Evolutionary conservation across 2,329 filamentous ascomycete genomes (phyloP), one percentile per base, ranked within the genome.

Genomic region (Cytospora mali): DNA sequence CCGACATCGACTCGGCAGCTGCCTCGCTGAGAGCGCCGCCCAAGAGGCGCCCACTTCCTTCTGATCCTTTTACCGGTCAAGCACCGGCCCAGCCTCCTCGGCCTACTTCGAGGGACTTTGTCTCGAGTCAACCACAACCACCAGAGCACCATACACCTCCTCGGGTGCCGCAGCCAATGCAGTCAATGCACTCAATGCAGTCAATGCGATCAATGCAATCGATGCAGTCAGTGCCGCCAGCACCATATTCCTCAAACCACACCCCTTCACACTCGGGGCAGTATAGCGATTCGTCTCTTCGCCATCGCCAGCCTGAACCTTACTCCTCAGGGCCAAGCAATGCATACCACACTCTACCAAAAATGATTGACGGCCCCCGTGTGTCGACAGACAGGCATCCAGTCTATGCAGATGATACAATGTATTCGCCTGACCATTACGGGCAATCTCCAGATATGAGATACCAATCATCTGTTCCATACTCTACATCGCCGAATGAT

Each of bases 1-100:
- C 77, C 6, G 76, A 76, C 31, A 67, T 69, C 49, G 74, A 74
- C 39, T 66, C 59, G 71, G 62, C 75, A 58, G 60, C 63, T 54
- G 84, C 82, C 55, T 79, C 83, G 68, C 80, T 82, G 68, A 83
- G 85, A 28, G 83, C 58, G 27, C 33, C 58, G n/a, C 86, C 96
- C 52, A 97, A 94, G 79, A 85, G 94, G 68, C 85, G 94, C 35
- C 94, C 94, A 23, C 78, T 97, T 46, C 93, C 94, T 0, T 88
- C 86, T 1, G 91, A 95, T 72, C 92, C 92, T 16, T 84, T 90
- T 64, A 82, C 84, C 58, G 77, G 84, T 67, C 81, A 85, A 67
- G 72, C 79, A 51, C 77, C 82, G 21, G 67, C 75, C 69, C 77
- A 66, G 67, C 76, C 64, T 69, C 77, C 67, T 63, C 72, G 69